Conservation (phyloP, 2,329 filamentous ascomycete species). For the Pseudogymnoascus sp. region DNA sequence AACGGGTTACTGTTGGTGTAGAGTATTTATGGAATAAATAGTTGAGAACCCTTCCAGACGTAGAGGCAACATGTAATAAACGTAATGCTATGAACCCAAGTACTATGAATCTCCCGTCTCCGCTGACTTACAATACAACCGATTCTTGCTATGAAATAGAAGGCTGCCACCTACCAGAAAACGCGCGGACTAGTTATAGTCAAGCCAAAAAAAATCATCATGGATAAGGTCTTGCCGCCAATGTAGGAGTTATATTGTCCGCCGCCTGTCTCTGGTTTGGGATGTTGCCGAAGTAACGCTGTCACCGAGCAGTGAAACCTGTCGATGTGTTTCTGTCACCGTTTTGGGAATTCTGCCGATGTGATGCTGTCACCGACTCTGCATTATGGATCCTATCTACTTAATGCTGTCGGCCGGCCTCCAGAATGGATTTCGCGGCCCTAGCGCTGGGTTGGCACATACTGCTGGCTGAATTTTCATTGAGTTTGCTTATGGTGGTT, state of each 20-base stretch:
- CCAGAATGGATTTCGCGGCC: not conserved
- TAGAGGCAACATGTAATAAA: not conserved
- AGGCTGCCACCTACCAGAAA: not conserved
- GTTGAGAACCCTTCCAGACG: not conserved
- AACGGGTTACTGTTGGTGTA: not conserved
- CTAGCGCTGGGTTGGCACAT: not conserved
- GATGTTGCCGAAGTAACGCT: not conserved
- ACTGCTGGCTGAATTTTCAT: not conserved
- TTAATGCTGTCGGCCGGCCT: not conserved
- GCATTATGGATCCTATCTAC: not conserved
- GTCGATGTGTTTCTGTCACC: not conserved
- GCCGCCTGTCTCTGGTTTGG: too few species aligned
- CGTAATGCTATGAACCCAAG: not conserved
- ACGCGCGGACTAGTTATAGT: too few species aligned
- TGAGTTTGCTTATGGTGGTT: not conserved
- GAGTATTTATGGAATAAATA: not conserved
- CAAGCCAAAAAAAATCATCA: too few species aligned
- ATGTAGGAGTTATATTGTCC: too few species aligned
- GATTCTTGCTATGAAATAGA: not conserved
- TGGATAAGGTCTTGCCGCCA: too few species aligned
- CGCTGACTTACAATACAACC: too few species aligned
- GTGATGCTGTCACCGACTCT: not conserved
- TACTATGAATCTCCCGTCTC: not conserved
- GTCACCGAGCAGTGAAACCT: not conserved
- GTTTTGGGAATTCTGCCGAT: not conserved